Evolutionary conservation across 106 monocot species (phyloP).

Genomic region (Chionographis japonica): DNA sequence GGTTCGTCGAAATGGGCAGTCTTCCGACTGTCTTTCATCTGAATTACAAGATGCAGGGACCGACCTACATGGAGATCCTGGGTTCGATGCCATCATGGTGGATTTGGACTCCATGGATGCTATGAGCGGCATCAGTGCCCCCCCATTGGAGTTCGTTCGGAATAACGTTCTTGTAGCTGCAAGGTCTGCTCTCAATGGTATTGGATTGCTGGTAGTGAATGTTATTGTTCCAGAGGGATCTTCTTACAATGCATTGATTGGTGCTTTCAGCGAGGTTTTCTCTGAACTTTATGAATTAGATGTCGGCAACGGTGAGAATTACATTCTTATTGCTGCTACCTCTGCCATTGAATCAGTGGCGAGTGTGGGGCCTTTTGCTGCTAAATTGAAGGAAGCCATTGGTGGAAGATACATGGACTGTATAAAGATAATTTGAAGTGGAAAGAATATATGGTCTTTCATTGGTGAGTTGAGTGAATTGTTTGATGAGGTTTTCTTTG

Average conservation of each 20-base stretch:
- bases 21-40: background rate
- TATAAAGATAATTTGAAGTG: slow-evolving; percentile 35
- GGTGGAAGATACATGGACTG: slow-evolving; percentile 15
- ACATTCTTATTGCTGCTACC: slow-evolving; percentile 48
- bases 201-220: slow-evolving; percentile 65
- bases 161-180: slow-evolving; percentile 36
- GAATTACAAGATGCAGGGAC: background rate
- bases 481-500: background rate
- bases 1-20: background rate
- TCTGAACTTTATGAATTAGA: slow-evolving; percentile 63
- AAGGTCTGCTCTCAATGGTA: slow-evolving; percentile 27
- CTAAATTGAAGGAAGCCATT: slow-evolving; percentile 27
- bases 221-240: slow-evolving; percentile 36
- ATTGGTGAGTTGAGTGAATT: background rate
- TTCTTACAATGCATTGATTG: slow-evolving; percentile 30
- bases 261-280: slow-evolving; percentile 43
- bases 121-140: slow-evolving; percentile 36
- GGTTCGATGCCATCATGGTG: slow-evolving; percentile 75
- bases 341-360: slow-evolving; percentile 4
- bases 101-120: slow-evolving; percentile 71
- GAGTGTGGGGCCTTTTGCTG: slow-evolving; percentile 1
- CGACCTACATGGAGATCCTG: background rate
- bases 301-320: slow-evolving; percentile 71
- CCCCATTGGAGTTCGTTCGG: slow-evolving; percentile 51
- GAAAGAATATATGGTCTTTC: background rate